Conservation (phyloP, 352 stramenopile species). For the Pythium dissotocum region DNA sequence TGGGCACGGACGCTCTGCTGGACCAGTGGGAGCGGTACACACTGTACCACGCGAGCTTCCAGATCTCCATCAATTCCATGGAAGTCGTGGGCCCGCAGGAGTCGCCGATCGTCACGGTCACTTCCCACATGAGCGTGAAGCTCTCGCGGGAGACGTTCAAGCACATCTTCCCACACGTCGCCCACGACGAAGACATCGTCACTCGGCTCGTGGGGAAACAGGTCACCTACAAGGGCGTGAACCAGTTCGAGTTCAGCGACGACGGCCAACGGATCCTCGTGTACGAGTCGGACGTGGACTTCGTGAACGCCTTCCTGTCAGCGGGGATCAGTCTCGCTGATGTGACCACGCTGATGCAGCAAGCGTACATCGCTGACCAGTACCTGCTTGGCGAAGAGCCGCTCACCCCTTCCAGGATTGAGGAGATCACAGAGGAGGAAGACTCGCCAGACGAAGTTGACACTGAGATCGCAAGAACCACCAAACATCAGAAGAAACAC, state of each 20-base stretch:
- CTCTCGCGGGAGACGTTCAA: constrained; percentile 35
- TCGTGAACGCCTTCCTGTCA: constrained; percentile 46
- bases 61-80: constrained; percentile 25
- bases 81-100: constrained; percentile 21
- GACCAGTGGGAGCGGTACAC: constrained; percentile 33
- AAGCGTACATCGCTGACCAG: constrained; percentile 49
- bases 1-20: constrained; percentile 12
- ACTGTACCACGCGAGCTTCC: constrained; percentile 21
- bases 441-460: constrained; percentile 1
- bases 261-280: constrained; percentile 41
- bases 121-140: constrained; percentile 27
- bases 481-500: background rate
- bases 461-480: background rate
- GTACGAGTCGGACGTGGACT: constrained; percentile 65
- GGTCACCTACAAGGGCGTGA: constrained; percentile 50
- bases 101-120: constrained; percentile 23
- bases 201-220: constrained; percentile 45
- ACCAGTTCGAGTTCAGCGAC: constrained; percentile 51
- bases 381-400: constrained; percentile 36
- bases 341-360: constrained; percentile 47
- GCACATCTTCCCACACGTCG: constrained; percentile 41
- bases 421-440: constrained; percentile 15
- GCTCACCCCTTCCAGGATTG: background rate
- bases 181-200: constrained; percentile 38
- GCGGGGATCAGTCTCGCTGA: constrained; percentile 39